phyloP scores from a whole-genome alignment of 225 moss, liverwort and hornwort species.

The Asterella californica region DNA sequence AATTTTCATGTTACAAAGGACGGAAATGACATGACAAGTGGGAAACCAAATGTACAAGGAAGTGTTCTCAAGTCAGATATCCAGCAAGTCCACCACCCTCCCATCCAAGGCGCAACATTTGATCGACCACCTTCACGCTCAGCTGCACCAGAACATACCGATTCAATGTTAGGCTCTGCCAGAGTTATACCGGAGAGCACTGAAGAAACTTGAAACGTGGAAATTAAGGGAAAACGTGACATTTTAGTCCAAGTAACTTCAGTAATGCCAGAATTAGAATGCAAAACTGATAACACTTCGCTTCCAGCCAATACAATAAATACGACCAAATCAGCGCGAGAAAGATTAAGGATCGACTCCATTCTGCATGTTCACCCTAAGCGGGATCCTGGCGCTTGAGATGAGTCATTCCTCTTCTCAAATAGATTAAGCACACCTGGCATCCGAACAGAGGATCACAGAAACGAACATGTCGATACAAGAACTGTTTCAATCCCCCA shows the following conservation, averaged over 20 bases:
- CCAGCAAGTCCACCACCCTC: slow-evolving; percentile 69
- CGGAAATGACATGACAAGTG: not conserved
- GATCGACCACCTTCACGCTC: slow-evolving; percentile 83
- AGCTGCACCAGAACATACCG: slow-evolving; percentile 52
- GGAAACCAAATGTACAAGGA: slow-evolving; percentile 19
- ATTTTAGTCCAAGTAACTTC: not conserved
- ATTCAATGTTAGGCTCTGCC: not conserved
- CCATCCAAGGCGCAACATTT: slow-evolving; percentile 82
- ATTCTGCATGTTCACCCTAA: slow-evolving; percentile 20
- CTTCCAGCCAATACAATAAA: not conserved
- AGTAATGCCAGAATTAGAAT: not conserved
- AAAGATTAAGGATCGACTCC: not conserved
- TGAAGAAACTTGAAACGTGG: not conserved
- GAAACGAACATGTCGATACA: slow-evolving; percentile 6
- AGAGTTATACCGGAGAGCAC: not conserved
- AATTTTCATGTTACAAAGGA: slow-evolving; percentile 32
- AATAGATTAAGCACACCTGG: slow-evolving; percentile 22
- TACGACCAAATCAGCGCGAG: not conserved
- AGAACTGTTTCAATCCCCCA: not conserved
- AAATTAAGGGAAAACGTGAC: too few species aligned
- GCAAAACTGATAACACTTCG: not conserved
- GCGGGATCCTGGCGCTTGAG: slow-evolving; percentile 6
- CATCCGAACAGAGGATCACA: slow-evolving; percentile 18
- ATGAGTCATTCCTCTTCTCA: slow-evolving; percentile 24
- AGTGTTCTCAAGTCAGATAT: slow-evolving; percentile 32